These are phyloP conservation scores for Yamadazyma siamensis DNA, from an alignment of 1,139 yeast genomes.

Conservation along the genomic window DNA sequence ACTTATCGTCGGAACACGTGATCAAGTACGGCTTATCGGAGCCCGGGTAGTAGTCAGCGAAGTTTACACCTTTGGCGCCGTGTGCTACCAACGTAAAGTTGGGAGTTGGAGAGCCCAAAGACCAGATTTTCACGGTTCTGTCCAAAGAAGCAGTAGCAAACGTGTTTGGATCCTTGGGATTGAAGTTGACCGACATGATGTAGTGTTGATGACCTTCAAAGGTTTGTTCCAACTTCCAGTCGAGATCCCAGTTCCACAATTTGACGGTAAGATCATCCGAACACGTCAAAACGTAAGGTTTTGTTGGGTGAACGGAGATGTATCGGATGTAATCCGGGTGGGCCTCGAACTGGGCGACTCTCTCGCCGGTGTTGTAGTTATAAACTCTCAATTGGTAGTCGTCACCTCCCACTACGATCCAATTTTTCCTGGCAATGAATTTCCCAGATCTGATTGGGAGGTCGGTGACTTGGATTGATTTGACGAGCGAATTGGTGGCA, in stretches of 20 bases:
- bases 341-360: constrained; percentile 91
- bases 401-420: constrained; percentile 96
- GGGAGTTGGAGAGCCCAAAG: constrained; percentile 83
- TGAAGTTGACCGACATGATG: constrained; percentile 91
- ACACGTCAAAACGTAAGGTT: constrained; percentile 83
- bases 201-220: constrained; percentile 96
- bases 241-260: constrained; percentile 96
- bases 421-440: constrained; percentile 92
- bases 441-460: constrained; percentile 95
- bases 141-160: constrained; percentile 97
- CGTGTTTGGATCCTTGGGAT: constrained; percentile 96
- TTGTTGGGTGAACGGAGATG: constrained; percentile 90
- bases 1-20: constrained; percentile 89
- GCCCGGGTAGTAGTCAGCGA: constrained; percentile 93
- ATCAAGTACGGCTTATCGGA: constrained; percentile 95
- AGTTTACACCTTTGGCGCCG: constrained; percentile 90
- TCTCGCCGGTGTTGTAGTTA: constrained; percentile 94
- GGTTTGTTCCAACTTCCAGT: constrained; percentile 85
- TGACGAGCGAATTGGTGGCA: constrained; percentile 61
- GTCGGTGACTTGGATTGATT: constrained; percentile 76
- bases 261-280: constrained; percentile 90
- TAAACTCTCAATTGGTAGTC: constrained; percentile 91
- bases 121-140: constrained; percentile 96
- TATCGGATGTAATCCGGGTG: constrained; percentile 96
- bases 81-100: constrained; percentile 91